Conservation (phyloP, 2,329 filamentous ascomycete species). For the Botrytis aclada region DNA sequence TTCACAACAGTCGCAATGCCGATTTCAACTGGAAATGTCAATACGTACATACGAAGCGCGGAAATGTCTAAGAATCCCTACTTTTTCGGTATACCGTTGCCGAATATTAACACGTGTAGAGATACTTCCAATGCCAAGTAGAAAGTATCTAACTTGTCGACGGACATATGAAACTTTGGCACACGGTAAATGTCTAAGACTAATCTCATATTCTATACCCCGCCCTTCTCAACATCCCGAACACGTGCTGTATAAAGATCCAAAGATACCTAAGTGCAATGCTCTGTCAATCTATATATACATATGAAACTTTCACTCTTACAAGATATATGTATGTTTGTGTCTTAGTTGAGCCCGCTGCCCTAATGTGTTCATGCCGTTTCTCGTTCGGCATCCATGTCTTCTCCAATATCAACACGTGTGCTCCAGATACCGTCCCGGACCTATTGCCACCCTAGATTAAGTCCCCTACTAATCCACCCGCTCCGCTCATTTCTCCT, state of each 20-base stretch:
- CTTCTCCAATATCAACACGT: not conserved
- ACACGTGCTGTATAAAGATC: not conserved
- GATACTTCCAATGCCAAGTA: not conserved
- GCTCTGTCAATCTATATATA: not conserved
- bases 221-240: not conserved
- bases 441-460: not conserved
- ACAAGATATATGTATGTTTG: not conserved
- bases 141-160: not conserved
- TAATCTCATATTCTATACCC: not conserved
- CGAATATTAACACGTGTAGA: not conserved
- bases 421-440: not conserved
- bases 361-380: not conserved
- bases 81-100: not conserved
- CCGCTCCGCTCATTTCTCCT: not conserved
- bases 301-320: not conserved
- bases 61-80: slow-evolving; percentile 6
- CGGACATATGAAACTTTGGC: not conserved
- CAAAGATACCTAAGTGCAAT: not conserved
- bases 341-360: not conserved
- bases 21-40: not conserved
- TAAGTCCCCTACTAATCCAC: not conserved
- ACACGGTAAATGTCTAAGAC: not conserved
- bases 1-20: slow-evolving; percentile 7
- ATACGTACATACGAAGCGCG: not conserved
- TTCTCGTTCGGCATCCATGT: not conserved